These are phyloP conservation scores for Trichoderma sp. DNA, from an alignment of 2,329 filamentous ascomycete genomes.

Conservation along the genomic window DNA sequence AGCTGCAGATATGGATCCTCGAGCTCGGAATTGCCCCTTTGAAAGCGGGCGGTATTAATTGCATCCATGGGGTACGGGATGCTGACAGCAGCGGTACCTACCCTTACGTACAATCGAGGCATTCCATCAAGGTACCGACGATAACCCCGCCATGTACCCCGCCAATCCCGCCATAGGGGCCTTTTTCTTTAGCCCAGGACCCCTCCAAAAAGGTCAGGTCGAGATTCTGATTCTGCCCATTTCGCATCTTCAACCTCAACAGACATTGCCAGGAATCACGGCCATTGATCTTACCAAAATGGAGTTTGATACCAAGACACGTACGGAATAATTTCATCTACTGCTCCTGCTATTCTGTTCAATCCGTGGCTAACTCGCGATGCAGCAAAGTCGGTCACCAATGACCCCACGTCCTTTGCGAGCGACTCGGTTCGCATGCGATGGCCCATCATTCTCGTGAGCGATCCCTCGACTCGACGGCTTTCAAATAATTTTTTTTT, in stretches of 20 bases:
- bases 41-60: neutral
- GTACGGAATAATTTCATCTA: constrained; percentile 43
- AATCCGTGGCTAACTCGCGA: constrained; percentile 12
- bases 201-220: constrained; percentile 1
- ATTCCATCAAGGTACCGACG: neutral
- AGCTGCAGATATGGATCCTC: neutral
- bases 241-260: neutral
- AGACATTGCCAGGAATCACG: neutral
- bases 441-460: constrained; percentile 90
- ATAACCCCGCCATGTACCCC: constrained; percentile 13
- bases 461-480: constrained; percentile 28
- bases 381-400: constrained; percentile 72
- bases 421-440: constrained; percentile 79
- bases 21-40: constrained; percentile 18
- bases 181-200: neutral
- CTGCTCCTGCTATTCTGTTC: neutral
- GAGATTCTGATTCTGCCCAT: neutral
- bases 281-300: constrained; percentile 41
- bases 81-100: neutral
- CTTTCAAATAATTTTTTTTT: neutral
- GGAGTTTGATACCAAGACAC: constrained; percentile 72
- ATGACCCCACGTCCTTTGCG: constrained; percentile 82
- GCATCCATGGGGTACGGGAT: neutral
- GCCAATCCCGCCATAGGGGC: constrained; percentile 7
- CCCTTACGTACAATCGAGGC: neutral